Conservation (phyloP, 441 rosid genomes). For the Macaranga tanarius region DNA sequence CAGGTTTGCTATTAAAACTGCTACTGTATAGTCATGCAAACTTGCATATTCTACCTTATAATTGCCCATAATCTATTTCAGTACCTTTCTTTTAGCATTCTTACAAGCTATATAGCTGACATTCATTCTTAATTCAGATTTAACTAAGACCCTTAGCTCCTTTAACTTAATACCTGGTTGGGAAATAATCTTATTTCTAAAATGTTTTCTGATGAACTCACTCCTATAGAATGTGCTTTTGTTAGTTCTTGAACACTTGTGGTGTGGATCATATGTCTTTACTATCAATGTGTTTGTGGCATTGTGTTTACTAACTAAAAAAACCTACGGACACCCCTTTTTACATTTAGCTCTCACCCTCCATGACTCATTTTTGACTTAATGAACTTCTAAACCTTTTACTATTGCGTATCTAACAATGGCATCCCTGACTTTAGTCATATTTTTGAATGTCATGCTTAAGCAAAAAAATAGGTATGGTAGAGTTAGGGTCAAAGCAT, state of each 20-base stretch:
- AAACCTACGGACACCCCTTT: neutral
- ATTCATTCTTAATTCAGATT: neutral
- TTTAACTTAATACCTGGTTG: neutral
- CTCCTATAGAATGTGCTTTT: neutral
- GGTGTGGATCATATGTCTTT: neutral
- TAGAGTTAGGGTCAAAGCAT: too few relatives aligned
- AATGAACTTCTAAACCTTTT: neutral
- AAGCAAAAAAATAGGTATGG: neutral
- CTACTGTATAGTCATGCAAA: neutral
- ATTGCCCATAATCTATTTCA: neutral
- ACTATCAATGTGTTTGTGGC: too few relatives aligned
- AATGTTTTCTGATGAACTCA: neutral
- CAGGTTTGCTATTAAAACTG: neutral
- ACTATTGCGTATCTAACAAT: neutral
- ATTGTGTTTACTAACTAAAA: neutral
- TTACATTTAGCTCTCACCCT: neutral
- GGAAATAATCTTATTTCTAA: neutral
- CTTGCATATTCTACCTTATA: neutral
- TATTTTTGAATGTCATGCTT: neutral
- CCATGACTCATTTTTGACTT: neutral
- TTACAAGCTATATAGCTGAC: neutral
- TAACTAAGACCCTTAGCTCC: neutral
- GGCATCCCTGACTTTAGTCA: neutral
- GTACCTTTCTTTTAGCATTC: neutral
- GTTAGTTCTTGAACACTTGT: neutral